Percentiles rank a stretch among this genome's conserved stretches.
phyloP scores from a whole-genome alignment of 202 grass and related monocot species.

The Panicum virgatum region DNA sequence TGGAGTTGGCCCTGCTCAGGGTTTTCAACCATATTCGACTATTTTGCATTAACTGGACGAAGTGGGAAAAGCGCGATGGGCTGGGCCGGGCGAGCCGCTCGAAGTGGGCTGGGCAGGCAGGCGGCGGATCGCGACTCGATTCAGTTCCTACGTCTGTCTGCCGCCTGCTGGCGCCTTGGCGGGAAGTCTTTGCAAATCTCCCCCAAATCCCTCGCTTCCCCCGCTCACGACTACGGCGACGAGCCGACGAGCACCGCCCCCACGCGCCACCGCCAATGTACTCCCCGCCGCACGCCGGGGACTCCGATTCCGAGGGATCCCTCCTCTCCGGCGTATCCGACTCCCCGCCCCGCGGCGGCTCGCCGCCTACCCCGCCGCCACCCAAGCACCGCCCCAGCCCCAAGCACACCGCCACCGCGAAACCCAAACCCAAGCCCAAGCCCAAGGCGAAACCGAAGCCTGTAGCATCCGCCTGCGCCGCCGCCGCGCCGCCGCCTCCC shows the following conservation, averaged over 20 bases:
- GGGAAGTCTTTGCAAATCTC: conserved; percentile 30
- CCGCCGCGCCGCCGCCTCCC: conserved; percentile 12
- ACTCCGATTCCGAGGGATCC: conserved; percentile 60
- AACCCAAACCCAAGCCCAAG: conserved; percentile 42
- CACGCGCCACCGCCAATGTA: conserved; percentile 34
- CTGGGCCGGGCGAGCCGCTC: too few species aligned
- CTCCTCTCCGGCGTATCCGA: conserved; percentile 57
- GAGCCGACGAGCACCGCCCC: neutral
- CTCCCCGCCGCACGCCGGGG: conserved; percentile 30
- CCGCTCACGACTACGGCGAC: neutral
- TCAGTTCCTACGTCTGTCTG: too few species aligned
- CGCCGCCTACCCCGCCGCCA: conserved; percentile 35
- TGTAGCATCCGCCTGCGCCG: neutral
- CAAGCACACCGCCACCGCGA: conserved; percentile 36
- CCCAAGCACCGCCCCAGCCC: conserved; percentile 25
- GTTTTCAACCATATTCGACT: too few species aligned
- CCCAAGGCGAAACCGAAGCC: conserved; percentile 35
- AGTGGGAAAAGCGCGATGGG: too few species aligned
- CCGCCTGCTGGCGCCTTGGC: conserved; percentile 24
- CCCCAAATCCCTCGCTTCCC: neutral
- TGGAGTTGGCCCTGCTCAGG: too few species aligned
- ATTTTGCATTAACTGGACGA: too few species aligned
- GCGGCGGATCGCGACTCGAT: too few species aligned
- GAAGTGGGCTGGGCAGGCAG: too few species aligned
- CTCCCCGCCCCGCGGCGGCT: conserved; percentile 41